These are phyloP conservation scores for Phlebopus sp. DNA, from an alignment of 1,284 basidiomycete genomes.

Conservation along the genomic window DNA sequence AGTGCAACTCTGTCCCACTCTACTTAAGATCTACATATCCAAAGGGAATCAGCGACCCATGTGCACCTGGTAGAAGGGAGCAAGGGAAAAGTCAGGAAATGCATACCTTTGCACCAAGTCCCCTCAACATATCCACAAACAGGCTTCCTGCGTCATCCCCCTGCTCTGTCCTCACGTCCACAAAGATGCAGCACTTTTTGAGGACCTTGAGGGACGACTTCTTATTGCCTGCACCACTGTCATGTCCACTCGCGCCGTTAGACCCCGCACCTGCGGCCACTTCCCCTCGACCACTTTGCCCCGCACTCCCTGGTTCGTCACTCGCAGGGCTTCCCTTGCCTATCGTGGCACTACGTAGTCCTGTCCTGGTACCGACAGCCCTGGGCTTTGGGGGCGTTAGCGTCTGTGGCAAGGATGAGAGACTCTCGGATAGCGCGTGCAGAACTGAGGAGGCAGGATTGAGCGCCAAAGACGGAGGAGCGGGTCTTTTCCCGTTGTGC, in stretches of 20 bases:
- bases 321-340: conserved; percentile 32
- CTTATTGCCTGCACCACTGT: conserved; percentile 19
- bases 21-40: conserved; percentile 48
- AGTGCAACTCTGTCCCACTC: conserved; percentile 77
- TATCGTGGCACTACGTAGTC: conserved; percentile 38
- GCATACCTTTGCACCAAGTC: conserved; percentile 80
- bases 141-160: conserved; percentile 83
- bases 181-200: conserved; percentile 80
- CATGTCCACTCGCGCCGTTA: conserved; percentile 17
- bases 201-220: conserved; percentile 46
- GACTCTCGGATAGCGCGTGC: conserved; percentile 54
- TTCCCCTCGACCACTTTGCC: conserved; percentile 11
- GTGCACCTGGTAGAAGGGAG: neutral
- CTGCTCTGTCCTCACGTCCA: conserved; percentile 85
- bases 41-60: conserved; percentile 4
- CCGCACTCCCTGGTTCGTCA: conserved; percentile 17
- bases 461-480: conserved; percentile 42
- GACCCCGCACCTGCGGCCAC: conserved; percentile 14
- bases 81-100: neutral
- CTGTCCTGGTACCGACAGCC: conserved; percentile 27
- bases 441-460: conserved; percentile 56
- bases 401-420: conserved; percentile 43
- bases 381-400: conserved; percentile 39
- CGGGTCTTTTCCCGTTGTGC: conserved; percentile 25
- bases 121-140: conserved; percentile 82